A percentile compares a stretch with the other conserved stretches of the same genome.
Evolutionary conservation across 352 stramenopile genomes (phyloP).

Genomic region (Globisporangium paddicum): DNA sequence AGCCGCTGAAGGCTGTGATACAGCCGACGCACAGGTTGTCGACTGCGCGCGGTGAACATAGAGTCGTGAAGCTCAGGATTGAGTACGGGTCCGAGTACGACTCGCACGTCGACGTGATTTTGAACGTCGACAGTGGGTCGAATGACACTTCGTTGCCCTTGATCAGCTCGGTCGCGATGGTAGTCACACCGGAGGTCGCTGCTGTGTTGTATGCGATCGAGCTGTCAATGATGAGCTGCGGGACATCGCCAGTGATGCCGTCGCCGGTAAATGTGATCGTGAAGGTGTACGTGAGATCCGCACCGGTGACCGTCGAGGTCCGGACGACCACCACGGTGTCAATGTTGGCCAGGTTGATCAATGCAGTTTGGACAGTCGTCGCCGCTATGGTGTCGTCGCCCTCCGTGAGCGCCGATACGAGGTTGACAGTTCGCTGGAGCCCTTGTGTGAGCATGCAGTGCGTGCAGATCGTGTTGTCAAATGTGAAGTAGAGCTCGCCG

Average conservation of each 20-base stretch:
- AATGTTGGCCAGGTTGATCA: constrained; percentile 59
- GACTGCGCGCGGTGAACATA: constrained; percentile 33
- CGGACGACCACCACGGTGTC: constrained; percentile 36
- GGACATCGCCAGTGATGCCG: constrained; percentile 84
- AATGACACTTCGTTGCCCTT: constrained; percentile 44
- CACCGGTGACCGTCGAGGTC: constrained; percentile 10
- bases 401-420: constrained; percentile 35
- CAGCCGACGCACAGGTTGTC: constrained; percentile 46
- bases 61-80: constrained; percentile 44
- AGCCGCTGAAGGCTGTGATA: constrained; percentile 63
- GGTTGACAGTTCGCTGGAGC: constrained; percentile 33
- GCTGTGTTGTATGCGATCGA: constrained; percentile 26
- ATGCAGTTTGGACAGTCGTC: constrained; percentile 14
- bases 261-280: constrained; percentile 84
- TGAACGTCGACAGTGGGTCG: constrained; percentile 37
- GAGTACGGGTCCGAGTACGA: constrained; percentile 79
- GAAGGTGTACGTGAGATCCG: constrained; percentile 73
- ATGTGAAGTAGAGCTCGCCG: constrained; percentile 42
- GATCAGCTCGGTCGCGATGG: constrained; percentile 24
- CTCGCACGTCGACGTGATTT: constrained; percentile 66
- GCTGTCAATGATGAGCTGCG: constrained; percentile 48
- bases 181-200: constrained; percentile 25
- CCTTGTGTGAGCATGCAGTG: constrained; percentile 69
- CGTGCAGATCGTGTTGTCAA: constrained; percentile 60
- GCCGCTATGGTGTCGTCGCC: constrained; percentile 15